Evolutionary conservation across 2,329 filamentous ascomycete species (phyloP).

Genomic region (Didymella glomerata): DNA sequence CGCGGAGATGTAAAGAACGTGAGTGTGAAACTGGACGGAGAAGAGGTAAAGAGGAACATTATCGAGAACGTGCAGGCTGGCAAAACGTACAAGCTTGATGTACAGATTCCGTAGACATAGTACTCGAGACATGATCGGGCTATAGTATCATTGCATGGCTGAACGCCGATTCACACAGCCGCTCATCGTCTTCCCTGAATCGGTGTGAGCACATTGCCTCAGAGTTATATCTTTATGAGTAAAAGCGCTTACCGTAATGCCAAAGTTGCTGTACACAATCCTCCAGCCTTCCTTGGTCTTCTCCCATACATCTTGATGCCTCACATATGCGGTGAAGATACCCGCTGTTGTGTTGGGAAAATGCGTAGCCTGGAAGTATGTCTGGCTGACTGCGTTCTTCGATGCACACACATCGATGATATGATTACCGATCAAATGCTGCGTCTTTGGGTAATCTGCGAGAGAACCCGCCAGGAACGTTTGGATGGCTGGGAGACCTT

Average conservation of each 20-base stretch:
- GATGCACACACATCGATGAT: constrained; percentile 19
- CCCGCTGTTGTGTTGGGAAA: constrained; percentile 13
- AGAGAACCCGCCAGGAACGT: constrained; percentile 13
- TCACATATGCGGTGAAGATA: constrained; percentile 19
- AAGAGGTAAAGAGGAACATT: constrained; percentile 51
- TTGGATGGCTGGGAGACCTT: constrained; percentile 12
- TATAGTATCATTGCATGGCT: neutral
- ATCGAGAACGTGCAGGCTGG: constrained; percentile 57
- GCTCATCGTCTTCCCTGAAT: constrained; percentile 8
- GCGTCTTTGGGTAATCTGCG: constrained; percentile 9
- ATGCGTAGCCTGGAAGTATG: constrained; percentile 18
- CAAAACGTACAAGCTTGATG: constrained; percentile 56
- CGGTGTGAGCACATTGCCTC: neutral
- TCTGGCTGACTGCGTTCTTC: constrained; percentile 14
- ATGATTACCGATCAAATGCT: constrained; percentile 17
- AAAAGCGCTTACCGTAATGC: constrained; percentile 10
- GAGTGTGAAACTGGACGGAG: constrained; percentile 52
- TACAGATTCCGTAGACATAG: constrained; percentile 32
- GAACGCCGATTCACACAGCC: neutral
- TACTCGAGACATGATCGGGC: neutral
- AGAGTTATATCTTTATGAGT: neutral
- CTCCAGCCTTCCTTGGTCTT: constrained; percentile 17
- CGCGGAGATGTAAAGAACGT: constrained; percentile 54
- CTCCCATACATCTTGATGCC: constrained; percentile 15
- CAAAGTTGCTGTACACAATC: constrained; percentile 20